Evolutionary conservation across 2,329 filamentous ascomycete species (phyloP), one percentile per base, ranked within the genome.

Genomic region (Pestalotiopsis sp.): DNA sequence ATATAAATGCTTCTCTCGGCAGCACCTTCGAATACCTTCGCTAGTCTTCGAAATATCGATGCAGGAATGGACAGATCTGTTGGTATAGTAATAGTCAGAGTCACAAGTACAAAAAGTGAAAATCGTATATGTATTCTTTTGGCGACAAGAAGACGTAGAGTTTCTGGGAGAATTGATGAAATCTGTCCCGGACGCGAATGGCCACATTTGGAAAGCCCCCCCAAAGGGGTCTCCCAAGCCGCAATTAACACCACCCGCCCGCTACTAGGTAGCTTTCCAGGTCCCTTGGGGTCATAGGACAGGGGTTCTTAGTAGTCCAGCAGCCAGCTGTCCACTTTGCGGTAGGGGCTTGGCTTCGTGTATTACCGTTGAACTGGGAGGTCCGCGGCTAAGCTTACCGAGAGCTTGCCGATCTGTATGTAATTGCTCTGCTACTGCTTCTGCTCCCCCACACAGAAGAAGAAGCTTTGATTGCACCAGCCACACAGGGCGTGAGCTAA

Each of bases 111-210:
- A 52, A 9, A 52, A n/a, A 52, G 20, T 17, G n/a, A 64, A 20
- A 38, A 31, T 62, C 59, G 27, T 20, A 39, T 36, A 27, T 14
- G 25, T 36, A 36, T 5, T 14, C 57, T 59, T 31, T 62, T 25
- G 14, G 61, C 6, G 31, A 36, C 31, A 2, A 36, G 31, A 36
- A 36, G 31, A 9, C 31, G 31, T 36, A 36, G 31, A 36, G 31
- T 36, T 36, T 36, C 7, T 36, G 31, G 11, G 14, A 17, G 63
- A 65, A 58, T 65, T 57, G 63, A 36, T 65, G 63, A 64, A 64
- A 65, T 65, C 63, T 65, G 63, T 55, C 63, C 49, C 14, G 63
- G 49, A 65, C 63, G 27, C 49, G 39, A 49, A 20, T 36, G 36
- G 36, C 59, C 27, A 25, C 27, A 62, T 38, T 62, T 23, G 59